Percentiles rank a stretch among this genome's conserved stretches.
phyloP scores from a whole-genome alignment of 495 filamentous ascomycete genomes.

The Penicillium mononematosum region DNA sequence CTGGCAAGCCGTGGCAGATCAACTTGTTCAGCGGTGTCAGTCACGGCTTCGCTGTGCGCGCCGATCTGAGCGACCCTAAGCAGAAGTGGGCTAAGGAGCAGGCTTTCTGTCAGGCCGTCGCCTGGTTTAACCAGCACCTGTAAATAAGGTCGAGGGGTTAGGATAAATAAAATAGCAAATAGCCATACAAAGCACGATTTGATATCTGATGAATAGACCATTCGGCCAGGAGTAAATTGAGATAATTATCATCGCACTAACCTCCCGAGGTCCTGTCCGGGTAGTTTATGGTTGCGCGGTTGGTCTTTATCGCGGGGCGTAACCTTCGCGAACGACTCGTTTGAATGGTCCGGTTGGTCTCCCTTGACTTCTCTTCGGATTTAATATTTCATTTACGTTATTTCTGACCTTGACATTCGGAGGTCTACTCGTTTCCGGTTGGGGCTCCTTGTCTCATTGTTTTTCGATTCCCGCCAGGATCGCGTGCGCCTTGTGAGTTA shows the following conservation, averaged over 20 bases:
- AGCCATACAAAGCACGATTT: background rate
- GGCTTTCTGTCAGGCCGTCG: slow-evolving; percentile 76
- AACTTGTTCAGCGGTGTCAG: slow-evolving; percentile 71
- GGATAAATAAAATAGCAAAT: background rate
- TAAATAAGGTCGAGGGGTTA: slow-evolving; percentile 28
- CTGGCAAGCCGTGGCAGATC: slow-evolving; percentile 72
- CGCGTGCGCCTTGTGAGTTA: slow-evolving; percentile 28
- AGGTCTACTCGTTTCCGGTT: background rate
- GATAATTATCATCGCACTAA: background rate
- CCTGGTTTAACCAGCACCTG: slow-evolving; percentile 69
- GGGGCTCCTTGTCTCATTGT: background rate
- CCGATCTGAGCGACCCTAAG: slow-evolving; percentile 57
- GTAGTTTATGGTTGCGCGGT: background rate
- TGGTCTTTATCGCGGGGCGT: slow-evolving; percentile 4
- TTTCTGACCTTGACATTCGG: background rate
- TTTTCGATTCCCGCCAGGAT: slow-evolving; percentile 7
- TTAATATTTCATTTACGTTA: background rate
- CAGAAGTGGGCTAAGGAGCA: slow-evolving; percentile 81
- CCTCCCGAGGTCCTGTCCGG: background rate
- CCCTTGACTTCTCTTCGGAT: background rate
- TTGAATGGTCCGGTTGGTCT: background rate
- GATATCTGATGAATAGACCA: background rate
- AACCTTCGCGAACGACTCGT: slow-evolving; percentile 4
- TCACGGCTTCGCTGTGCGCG: slow-evolving; percentile 80
- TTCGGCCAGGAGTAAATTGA: background rate